Evolutionary conservation across 768 basidiomycete species (phyloP).

Genomic region (Trametes punicea): DNA sequence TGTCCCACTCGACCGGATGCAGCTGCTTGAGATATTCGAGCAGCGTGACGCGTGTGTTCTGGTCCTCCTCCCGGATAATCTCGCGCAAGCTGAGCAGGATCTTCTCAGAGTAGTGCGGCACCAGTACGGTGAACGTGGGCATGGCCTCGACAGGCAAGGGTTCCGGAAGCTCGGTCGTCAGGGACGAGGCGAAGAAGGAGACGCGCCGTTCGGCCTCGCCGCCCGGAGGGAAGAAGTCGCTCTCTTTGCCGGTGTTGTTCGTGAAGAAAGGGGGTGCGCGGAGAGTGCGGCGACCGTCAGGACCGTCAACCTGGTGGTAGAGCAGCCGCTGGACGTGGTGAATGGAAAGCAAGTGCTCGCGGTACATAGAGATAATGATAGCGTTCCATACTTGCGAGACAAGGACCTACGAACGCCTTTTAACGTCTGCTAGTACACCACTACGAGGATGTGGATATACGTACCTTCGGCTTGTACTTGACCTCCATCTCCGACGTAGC

Average conservation of each 20-base stretch:
- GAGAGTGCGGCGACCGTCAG: slow-evolving; percentile 85
- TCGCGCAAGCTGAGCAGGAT: slow-evolving; percentile 94
- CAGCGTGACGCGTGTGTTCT: slow-evolving; percentile 93
- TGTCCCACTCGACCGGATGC: slow-evolving; percentile 99
- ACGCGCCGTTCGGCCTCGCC: slow-evolving; percentile 97
- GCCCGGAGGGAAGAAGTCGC: slow-evolving; percentile 89
- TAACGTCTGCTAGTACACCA: neutral
- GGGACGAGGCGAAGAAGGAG: slow-evolving; percentile 97
- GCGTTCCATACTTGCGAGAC: slow-evolving; percentile 99
- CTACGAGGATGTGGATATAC: slow-evolving; percentile 4
- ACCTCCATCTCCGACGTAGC: slow-evolving; percentile 98
- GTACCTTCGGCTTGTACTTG: slow-evolving; percentile 97
- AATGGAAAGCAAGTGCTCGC: slow-evolving; percentile 95
- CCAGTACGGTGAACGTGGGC: slow-evolving; percentile 99
- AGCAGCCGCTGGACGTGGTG: slow-evolving; percentile 96
- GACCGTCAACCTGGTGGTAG: slow-evolving; percentile 93
- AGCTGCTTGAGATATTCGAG: slow-evolving; percentile 98
- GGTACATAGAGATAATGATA: slow-evolving; percentile 99
- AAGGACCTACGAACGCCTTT: slow-evolving; percentile 69
- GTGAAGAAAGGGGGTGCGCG: slow-evolving; percentile 99
- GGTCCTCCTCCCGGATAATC: slow-evolving; percentile 97
- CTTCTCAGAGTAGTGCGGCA: slow-evolving; percentile 99
- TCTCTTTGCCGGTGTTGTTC: slow-evolving; percentile 74
- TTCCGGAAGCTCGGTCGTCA: slow-evolving; percentile 93
- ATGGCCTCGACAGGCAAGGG: slow-evolving; percentile 96